phyloP scores from a whole-genome alignment of 305 asterid species.

The Rubia occidens region DNA sequence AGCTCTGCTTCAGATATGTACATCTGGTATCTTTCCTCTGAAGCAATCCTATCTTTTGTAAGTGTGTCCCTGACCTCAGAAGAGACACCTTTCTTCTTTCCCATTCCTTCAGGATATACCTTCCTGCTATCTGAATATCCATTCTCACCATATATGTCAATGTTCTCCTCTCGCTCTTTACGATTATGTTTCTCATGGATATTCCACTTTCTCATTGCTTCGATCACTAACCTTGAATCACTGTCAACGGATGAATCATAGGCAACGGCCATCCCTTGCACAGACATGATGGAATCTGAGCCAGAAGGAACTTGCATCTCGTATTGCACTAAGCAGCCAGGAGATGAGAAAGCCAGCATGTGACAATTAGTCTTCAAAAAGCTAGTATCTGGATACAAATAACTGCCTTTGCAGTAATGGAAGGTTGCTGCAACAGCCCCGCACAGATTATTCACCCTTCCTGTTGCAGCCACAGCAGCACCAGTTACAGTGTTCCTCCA shows the following conservation, averaged over 20 bases:
- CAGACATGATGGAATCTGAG: slow-evolving; percentile 26
- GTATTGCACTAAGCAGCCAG: slow-evolving; percentile 68
- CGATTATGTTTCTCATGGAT: slow-evolving; percentile 57
- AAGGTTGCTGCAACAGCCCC: slow-evolving; percentile 61
- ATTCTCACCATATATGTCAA: slow-evolving; percentile 54
- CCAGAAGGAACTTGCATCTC: slow-evolving; percentile 49
- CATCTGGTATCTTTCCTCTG: slow-evolving; percentile 64
- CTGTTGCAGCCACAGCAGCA: slow-evolving; percentile 82
- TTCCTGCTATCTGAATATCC: slow-evolving; percentile 51
- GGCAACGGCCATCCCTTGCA: slow-evolving; percentile 28
- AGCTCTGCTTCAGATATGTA: slow-evolving; percentile 83
- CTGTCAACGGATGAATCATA: slow-evolving; percentile 34
- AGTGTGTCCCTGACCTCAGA: slow-evolving; percentile 23
- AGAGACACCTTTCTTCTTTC: slow-evolving; percentile 22
- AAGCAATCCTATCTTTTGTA: slow-evolving; percentile 24
- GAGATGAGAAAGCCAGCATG: slow-evolving; percentile 74
- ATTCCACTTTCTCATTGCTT: slow-evolving; percentile 87
- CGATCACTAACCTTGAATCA: slow-evolving; percentile 48
- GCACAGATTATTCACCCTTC: slow-evolving; percentile 42
- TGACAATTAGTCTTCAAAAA: slow-evolving; percentile 37
- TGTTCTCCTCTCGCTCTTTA: slow-evolving; percentile 45
- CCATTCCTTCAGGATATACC: slow-evolving; percentile 53
- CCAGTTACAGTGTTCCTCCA: slow-evolving; percentile 56
- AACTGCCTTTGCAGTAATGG: slow-evolving; percentile 42
- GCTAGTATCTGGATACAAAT: slow-evolving; percentile 26